Evolutionary conservation across 352 stramenopile species (phyloP).

Genomic region (Globisporangium paroecandrum): DNA sequence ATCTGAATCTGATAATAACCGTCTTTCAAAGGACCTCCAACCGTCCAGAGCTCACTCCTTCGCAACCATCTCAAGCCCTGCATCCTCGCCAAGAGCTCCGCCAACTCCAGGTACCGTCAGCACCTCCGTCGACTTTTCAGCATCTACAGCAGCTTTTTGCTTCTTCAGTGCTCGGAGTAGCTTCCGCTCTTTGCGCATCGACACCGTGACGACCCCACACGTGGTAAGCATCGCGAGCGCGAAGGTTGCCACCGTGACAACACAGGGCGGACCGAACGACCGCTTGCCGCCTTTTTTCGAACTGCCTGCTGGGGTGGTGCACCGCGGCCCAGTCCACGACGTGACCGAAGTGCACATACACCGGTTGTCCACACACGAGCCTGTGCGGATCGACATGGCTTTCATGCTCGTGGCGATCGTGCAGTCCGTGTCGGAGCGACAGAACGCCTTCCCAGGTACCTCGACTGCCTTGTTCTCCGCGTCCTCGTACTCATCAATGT

Average conservation of each 20-base stretch:
- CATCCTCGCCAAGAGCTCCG: neutral
- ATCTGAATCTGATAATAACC: no score
- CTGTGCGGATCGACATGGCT: no score
- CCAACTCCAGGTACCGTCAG: neutral
- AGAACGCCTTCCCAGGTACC: no score
- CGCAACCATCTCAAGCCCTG: neutral
- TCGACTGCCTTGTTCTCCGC: no score
- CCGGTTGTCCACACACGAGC: no score
- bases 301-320: neutral
- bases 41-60: no score
- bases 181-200: constrained; percentile 1
- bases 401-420: no score
- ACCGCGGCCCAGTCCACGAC: no score
- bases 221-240: neutral
- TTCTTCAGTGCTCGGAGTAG: neutral
- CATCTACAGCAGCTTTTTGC: neutral
- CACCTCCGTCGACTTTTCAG: neutral
- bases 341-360: no score
- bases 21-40: no score
- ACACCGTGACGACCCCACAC: neutral
- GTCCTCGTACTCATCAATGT: no score
- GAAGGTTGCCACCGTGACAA: neutral
- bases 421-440: no score
- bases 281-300: neutral
- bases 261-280: constrained; percentile 7